Base-by-base conservation (phyloP, 2,329 filamentous ascomycete species). In the Fusarium solani-melongenae region DNA sequence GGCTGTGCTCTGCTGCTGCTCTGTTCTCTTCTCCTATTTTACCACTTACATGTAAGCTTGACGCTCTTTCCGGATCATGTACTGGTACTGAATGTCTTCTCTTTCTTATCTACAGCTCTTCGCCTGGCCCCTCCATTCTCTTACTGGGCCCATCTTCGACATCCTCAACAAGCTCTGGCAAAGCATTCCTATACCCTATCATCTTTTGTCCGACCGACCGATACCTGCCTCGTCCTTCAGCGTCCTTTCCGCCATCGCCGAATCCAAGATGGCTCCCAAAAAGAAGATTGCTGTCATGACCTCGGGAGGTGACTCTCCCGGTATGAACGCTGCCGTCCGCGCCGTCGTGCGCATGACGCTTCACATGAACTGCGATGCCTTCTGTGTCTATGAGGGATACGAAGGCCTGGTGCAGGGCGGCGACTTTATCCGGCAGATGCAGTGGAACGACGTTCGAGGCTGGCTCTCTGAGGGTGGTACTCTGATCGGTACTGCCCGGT, bases 401-500 rank as follows among this genome's bases (percentile, higher is more conserved):
- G 95, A 98, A 80, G 96, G 96, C 46, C 88, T 99, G 62, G 96
- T 99, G 31, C 90, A 93, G 76, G 96, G 96, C 77, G 95, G 94
- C 55, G 89, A 95, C 81, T 91, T 96, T 85, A 98, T 99, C 84
- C 91, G 90, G 78, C 90, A 94, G 84, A 94, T 97, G 90, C 86
- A 90, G 59, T 98, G 96, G 96, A 90, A 97, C 74, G 95, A 98
- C 81, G 96, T 99, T 65, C 92, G 96, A 78, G 96, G 96, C 79
- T 99, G 93, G 88, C 89, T 98, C 62, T 96, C 94, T 34, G 95
- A 97, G 81, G 96, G 96, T 72, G 96, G 96, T 72, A 99, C 96
- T 17, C 89, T 98, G 71, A 98, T 99, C 80, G 96, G 96, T 71
- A 98, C 96, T 44, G 96, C 96, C 65, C 90, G 96, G 72, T 98